Conservation (phyloP, 129 eudicot genomes). For the Kitagawia praeruptora region DNA sequence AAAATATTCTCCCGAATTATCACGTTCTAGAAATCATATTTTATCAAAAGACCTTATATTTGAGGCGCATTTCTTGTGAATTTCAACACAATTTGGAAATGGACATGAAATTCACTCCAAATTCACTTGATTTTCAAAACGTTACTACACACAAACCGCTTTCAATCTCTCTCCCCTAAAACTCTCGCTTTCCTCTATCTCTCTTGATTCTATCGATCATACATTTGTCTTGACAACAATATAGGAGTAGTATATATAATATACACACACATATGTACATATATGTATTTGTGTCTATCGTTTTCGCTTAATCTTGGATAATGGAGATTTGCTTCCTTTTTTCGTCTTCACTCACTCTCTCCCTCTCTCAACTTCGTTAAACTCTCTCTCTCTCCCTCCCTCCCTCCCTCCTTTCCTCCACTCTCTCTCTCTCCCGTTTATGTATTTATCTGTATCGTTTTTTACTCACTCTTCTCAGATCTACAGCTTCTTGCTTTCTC, state of each 20-base stretch:
- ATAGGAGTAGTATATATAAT: too few species aligned
- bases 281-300: neutral
- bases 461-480: neutral
- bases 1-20: too few species aligned
- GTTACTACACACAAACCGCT: constrained; percentile 10
- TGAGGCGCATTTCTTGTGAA: neutral
- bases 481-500: neutral
- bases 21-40: too few species aligned
- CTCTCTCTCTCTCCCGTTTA: neutral
- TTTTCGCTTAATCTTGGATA: neutral
- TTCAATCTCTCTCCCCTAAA: neutral
- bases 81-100: constrained; percentile 6
- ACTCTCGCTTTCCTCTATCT: neutral
- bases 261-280: neutral
- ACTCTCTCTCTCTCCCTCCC: neutral
- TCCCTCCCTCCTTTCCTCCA: too few species aligned
- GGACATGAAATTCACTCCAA: constrained; percentile 5
- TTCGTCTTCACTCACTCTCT: neutral
- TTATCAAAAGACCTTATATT: neutral
- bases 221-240: neutral
- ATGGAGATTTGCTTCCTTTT: constrained; percentile 20
- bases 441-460: neutral
- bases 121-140: constrained; percentile 10
- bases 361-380: neutral
- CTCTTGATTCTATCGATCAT: constrained; percentile 10